Base-by-base conservation (phyloP, 1,284 basidiomycete genomes). In the Paramarasmius palmivorus region DNA sequence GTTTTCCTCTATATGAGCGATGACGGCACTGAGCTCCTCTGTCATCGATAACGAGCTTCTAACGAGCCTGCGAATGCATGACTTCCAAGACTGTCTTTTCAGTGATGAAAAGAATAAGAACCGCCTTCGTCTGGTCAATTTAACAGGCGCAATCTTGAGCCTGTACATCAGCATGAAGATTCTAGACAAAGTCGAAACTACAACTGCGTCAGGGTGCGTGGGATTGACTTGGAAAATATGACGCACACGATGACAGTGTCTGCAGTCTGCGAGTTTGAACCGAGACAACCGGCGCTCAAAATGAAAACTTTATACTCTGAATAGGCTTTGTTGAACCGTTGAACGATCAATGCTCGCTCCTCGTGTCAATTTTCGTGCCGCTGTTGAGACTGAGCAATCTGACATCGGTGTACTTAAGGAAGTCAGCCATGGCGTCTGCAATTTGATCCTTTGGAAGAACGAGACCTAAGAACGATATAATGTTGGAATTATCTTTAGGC, bases 361-460 rank as follows among this genome's bases (percentile, higher is more conserved):
- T 99, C n/a, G n/a, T n/a, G n/a, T n/a, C 97, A 14, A 95, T 96
- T 78, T 98, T 98, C 38, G 97, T 99, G 14, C 92, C 90, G 79
- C 97, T 97, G 72, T 99, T 97, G 22, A 99, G 80, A 62, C 97
- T 93, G 50, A 98, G 86, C 71, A 95, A 92, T 67, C 93, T 90
- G 82, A 88, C 95, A 17, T 84, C 84, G 75, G 91, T 88, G 79
- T 90, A 91, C 67, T 92, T 92, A 68, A 98, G 77, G 69, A 98
- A 99, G 69, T 99, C 97, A 68, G 97, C 95, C 84, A 99, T 96
- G 69, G 99, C 98, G 62, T 98, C 95, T 96, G 99, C 98, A 68
- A 98, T 65, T 95, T 86, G 7, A 95, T 98, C 96, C 98, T 98
- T 73, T 99, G 96, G 88, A 98, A 98, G 85, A 98, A 98, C 58